A percentile compares a stretch with the other conserved stretches of the same genome.
These are phyloP conservation scores for Heterobasidion parviporum DNA, from an alignment of 1,284 basidiomycete genomes.

Conservation along the genomic window DNA sequence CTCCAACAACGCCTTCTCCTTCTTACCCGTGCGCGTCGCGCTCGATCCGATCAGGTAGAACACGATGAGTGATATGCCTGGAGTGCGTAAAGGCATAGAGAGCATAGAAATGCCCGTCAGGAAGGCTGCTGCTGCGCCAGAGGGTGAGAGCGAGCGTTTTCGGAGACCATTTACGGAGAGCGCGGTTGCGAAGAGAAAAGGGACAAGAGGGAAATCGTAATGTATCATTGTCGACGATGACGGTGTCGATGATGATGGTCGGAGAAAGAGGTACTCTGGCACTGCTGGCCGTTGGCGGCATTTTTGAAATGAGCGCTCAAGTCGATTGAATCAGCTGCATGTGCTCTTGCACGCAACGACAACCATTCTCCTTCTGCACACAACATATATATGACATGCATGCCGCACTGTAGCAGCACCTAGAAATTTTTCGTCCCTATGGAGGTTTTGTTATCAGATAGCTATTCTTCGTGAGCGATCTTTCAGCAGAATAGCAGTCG, in stretches of 20 bases:
- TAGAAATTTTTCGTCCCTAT: too few species aligned
- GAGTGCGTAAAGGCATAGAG: slow-evolving; percentile 50
- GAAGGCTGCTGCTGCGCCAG: slow-evolving; percentile 72
- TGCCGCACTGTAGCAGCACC: too few species aligned
- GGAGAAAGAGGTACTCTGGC: neutral
- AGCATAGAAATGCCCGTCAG: slow-evolving; percentile 64
- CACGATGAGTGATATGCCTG: slow-evolving; percentile 68
- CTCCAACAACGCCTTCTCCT: slow-evolving; percentile 70
- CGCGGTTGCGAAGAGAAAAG: slow-evolving; percentile 31
- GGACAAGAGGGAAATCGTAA: slow-evolving; percentile 21
- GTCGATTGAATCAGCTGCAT: too few species aligned
- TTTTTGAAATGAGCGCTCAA: too few species aligned
- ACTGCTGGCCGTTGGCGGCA: too few species aligned
- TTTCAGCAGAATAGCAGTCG: too few species aligned
- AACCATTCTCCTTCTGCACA: too few species aligned
- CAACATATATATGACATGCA: too few species aligned
- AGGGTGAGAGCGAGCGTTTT: slow-evolving; percentile 55
- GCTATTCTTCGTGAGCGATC: too few species aligned
- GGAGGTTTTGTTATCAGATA: too few species aligned
- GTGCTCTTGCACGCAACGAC: too few species aligned
- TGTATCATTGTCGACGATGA: slow-evolving; percentile 4
- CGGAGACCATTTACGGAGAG: slow-evolving; percentile 44
- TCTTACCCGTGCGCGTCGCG: slow-evolving; percentile 79
- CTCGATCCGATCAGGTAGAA: slow-evolving; percentile 81
- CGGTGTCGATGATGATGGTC: neutral